Base-by-base conservation (phyloP, 805 yeast species). In the Geotrichum ghanense region DNA sequence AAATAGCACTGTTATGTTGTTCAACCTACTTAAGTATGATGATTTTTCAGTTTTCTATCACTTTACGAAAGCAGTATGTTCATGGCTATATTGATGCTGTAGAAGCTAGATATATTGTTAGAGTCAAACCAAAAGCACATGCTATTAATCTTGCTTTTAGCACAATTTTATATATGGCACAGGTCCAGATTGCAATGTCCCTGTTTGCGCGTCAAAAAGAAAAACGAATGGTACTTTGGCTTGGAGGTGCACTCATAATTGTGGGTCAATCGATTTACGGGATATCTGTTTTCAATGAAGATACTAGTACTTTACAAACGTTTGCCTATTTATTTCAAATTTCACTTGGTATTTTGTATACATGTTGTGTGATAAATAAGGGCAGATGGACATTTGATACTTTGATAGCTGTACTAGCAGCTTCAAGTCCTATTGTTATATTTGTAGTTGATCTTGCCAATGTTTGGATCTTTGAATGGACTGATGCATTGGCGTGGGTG, bases 401-500 rank as follows among this genome's bases (percentile, higher is more conserved):
- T 0, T 17, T 75, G 0, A 59, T 80, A 21, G 75, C 84, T 3
- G 58, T 75, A 4, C 50, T 82, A 1, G 71, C 78, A 10, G 73
- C 81, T 1, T 72, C 78, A 51, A 58, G 79, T 7, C 81, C 85
- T 6, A 76, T 81, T 31, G 83, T 79, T 0, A 76, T 84, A 51
- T 85, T 83, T 58, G 70, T 85, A 43, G 82, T 87, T 3, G 95
- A 84, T 64, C 77, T 85, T 2, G 73, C 89, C 0, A 79, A 78
- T 58, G 70, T 79, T 3, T 85, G 88, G 83, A 78, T 80, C 14
- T 74, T 74, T 48, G 83, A 80, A 51, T 67, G 83, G 44, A 78
- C 87, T 19, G 90, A 83, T 57, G 68, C 83, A 41, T 82, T 83
- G 62, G 79, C 82, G 41, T 74, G 84, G 16, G 79, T 83, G 1